These are phyloP conservation scores for Chlorociboria aeruginascens DNA, from an alignment of 495 filamentous ascomycete genomes.

Conservation along the genomic window DNA sequence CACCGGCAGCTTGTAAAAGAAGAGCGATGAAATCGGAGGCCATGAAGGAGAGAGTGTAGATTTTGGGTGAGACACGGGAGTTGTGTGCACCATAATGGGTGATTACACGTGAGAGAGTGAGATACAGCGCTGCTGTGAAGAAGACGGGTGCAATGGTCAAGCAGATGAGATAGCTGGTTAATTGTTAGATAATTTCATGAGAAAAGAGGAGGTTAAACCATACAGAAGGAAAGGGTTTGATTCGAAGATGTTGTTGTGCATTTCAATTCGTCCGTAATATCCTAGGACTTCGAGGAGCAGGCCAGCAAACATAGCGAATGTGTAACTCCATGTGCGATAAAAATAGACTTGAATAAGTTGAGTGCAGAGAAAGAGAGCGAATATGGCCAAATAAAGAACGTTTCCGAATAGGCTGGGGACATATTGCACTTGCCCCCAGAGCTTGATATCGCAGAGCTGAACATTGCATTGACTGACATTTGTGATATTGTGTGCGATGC, in stretches of 20 bases:
- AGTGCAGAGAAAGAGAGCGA: constrained; percentile 12
- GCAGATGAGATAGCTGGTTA: constrained; percentile 16
- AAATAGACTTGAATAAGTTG: constrained; percentile 4
- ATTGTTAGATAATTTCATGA: neutral
- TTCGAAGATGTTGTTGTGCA: constrained; percentile 29
- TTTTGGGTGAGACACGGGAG: constrained; percentile 44
- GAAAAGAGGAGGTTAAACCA: neutral
- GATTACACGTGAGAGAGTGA: constrained; percentile 48
- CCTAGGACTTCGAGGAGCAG: constrained; percentile 28
- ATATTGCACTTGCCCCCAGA: constrained; percentile 7
- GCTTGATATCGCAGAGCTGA: constrained; percentile 14
- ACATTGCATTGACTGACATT: constrained; percentile 1
- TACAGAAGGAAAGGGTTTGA: constrained; percentile 23
- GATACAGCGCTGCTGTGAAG: constrained; percentile 49
- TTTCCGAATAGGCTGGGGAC: constrained; percentile 18
- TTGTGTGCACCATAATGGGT: constrained; percentile 35
- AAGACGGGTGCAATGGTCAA: constrained; percentile 56
- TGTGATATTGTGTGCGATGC: constrained; percentile 9
- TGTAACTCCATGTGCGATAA: constrained; percentile 22
- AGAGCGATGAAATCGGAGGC: constrained; percentile 50
- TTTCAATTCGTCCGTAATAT: constrained; percentile 25
- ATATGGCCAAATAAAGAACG: constrained; percentile 12
- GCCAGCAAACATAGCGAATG: constrained; percentile 23
- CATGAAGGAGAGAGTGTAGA: constrained; percentile 38
- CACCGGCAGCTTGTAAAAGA: constrained; percentile 48